These are phyloP conservation scores for Pyricularia pennisetigena DNA, from an alignment of 2,329 filamentous ascomycete species.

Conservation along the genomic window DNA sequence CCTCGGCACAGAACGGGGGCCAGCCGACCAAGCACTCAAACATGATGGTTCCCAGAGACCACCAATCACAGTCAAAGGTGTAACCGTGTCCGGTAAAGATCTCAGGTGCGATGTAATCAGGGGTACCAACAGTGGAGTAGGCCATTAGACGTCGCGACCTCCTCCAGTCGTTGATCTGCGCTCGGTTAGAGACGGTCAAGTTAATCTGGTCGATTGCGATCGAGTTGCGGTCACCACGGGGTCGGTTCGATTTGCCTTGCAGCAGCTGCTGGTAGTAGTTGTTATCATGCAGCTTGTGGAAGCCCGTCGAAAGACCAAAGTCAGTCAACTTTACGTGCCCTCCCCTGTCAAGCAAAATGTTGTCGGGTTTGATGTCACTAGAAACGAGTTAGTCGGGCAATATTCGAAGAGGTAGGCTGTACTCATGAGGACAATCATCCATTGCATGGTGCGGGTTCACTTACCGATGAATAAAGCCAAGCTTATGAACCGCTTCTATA, in stretches of 20 bases:
- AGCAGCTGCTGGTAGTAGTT: constrained; percentile 97
- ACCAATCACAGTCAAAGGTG: constrained; percentile 97
- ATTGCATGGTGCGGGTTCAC: constrained; percentile 19
- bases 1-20: constrained; percentile 98
- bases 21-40: constrained; percentile 98
- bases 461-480: constrained; percentile 96
- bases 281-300: constrained; percentile 96
- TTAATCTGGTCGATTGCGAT: constrained; percentile 98
- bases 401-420: not conserved
- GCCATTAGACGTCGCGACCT: constrained; percentile 92
- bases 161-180: constrained; percentile 97
- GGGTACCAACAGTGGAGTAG: constrained; percentile 95
- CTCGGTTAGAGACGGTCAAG: constrained; percentile 92
- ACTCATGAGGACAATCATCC: not conserved
- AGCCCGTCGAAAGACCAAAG: constrained; percentile 94
- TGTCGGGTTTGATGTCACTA: constrained; percentile 93
- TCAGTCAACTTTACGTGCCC: constrained; percentile 98
- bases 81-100: constrained; percentile 97
- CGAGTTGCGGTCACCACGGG: constrained; percentile 71
- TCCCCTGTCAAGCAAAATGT: constrained; percentile 88
- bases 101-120: constrained; percentile 96
- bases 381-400: not conserved
- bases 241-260: constrained; percentile 63
- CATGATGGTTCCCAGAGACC: constrained; percentile 98
- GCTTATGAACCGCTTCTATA: constrained; percentile 97